Conservation (phyloP, 129 eudicot genomes). For the Solidago caesia region DNA sequence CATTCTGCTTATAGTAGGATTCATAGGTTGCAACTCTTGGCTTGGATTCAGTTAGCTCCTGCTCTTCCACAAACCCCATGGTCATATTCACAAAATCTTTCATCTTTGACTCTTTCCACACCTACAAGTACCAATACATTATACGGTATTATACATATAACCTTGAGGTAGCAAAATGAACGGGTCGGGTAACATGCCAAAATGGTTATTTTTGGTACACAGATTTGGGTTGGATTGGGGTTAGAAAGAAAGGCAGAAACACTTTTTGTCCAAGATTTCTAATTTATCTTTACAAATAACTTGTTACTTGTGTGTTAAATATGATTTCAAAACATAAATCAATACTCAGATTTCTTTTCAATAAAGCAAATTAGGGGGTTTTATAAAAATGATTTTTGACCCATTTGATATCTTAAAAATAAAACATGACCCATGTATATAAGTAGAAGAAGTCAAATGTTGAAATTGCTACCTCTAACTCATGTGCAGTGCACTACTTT, state of each 20-base stretch:
- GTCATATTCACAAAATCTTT: constrained; percentile 78
- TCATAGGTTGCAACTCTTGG: constrained; percentile 74
- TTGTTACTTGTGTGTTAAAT: too few species aligned
- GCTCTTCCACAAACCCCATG: constrained; percentile 62
- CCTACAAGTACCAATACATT: constrained; percentile 34
- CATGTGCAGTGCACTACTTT: neutral
- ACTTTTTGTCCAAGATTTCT: too few species aligned
- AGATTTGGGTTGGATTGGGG: neutral
- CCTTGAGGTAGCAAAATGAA: neutral
- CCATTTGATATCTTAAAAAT: neutral
- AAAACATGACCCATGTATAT: neutral
- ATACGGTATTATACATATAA: neutral
- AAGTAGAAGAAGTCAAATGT: neutral
- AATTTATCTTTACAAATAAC: too few species aligned
- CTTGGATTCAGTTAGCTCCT: constrained; percentile 58
- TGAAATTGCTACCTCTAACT: neutral
- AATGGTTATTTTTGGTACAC: neutral
- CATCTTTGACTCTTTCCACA: constrained; percentile 70
- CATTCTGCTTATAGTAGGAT: constrained; percentile 54
- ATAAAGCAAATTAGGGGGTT: too few species aligned
- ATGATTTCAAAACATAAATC: neutral
- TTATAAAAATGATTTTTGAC: neutral
- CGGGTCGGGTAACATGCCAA: neutral
- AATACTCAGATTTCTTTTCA: neutral
- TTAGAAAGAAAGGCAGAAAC: too few species aligned